Conservation (phyloP, 768 basidiomycete species). For the Fomitopsis serialis region DNA sequence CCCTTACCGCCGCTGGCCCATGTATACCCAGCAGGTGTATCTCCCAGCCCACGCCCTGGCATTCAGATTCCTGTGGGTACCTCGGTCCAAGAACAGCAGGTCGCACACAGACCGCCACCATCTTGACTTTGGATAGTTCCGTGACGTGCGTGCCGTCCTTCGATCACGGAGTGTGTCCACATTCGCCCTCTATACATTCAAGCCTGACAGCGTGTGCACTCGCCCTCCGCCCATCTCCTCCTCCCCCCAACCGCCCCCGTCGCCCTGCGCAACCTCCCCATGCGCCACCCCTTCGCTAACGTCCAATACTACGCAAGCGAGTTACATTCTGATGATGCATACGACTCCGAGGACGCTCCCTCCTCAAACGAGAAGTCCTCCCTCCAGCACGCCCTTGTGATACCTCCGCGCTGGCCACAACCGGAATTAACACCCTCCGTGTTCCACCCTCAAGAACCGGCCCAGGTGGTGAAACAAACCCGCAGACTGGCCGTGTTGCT, state of each 20-base stretch:
- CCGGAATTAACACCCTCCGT: neutral
- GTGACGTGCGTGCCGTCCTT: neutral
- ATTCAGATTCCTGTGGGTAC: too few species aligned
- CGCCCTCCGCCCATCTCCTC: neutral
- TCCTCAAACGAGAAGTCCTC: neutral
- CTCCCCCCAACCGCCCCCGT: neutral
- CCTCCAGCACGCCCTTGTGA: neutral
- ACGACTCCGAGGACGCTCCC: neutral
- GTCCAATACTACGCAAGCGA: slow-evolving; percentile 1
- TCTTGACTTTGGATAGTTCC: neutral
- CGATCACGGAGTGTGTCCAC: neutral
- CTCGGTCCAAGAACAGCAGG: too few species aligned
- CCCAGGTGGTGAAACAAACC: slow-evolving; percentile 20
- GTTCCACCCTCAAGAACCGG: neutral
- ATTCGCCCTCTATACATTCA: neutral
- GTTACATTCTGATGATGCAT: neutral
- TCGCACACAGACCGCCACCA: too few species aligned
- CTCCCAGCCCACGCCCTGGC: too few species aligned
- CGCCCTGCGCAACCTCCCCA: neutral
- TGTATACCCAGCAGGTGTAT: too few species aligned
- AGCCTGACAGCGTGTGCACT: neutral
- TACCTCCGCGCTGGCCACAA: neutral
- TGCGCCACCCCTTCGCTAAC: slow-evolving; percentile 6
- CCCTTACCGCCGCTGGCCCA: too few species aligned
- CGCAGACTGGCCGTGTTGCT: slow-evolving; percentile 18